Conservation (phyloP, 306 rosid genomes). For the Sechiopsis laciniata region DNA sequence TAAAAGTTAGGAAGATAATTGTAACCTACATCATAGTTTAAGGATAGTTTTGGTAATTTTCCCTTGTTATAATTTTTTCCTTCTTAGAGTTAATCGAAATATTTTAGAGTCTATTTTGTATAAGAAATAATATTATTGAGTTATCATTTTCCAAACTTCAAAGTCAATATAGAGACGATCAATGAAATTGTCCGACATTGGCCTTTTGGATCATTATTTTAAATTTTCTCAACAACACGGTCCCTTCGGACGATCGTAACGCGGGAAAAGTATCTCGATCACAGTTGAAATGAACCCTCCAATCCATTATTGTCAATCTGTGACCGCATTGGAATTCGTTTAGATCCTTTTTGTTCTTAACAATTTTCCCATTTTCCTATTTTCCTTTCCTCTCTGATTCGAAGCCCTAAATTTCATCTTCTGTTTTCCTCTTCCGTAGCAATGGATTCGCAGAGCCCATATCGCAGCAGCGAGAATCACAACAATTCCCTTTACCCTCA, state of each 20-base stretch:
- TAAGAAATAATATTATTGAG: too few relatives aligned
- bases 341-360: not conserved
- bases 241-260: not conserved
- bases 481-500: slow-evolving; percentile 38
- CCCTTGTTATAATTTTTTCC: too few relatives aligned
- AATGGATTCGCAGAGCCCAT: slow-evolving; percentile 45
- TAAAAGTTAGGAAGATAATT: too few relatives aligned
- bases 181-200: too few relatives aligned
- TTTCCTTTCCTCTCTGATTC: too few relatives aligned
- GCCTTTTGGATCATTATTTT: not conserved
- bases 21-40: too few relatives aligned
- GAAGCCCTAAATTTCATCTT: too few relatives aligned
- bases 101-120: too few relatives aligned
- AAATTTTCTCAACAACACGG: not conserved
- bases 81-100: too few relatives aligned
- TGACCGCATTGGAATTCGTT: slow-evolving; percentile 12
- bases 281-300: not conserved
- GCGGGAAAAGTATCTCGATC: not conserved
- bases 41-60: too few relatives aligned
- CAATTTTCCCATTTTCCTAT: too few relatives aligned
- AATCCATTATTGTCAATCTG: not conserved
- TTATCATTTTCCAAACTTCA: too few relatives aligned
- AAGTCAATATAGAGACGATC: not conserved
- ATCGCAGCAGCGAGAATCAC: not conserved
- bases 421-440: not conserved